Base-by-base conservation (phyloP, 306 rosid species). In the Coriaria nepalensis region DNA sequence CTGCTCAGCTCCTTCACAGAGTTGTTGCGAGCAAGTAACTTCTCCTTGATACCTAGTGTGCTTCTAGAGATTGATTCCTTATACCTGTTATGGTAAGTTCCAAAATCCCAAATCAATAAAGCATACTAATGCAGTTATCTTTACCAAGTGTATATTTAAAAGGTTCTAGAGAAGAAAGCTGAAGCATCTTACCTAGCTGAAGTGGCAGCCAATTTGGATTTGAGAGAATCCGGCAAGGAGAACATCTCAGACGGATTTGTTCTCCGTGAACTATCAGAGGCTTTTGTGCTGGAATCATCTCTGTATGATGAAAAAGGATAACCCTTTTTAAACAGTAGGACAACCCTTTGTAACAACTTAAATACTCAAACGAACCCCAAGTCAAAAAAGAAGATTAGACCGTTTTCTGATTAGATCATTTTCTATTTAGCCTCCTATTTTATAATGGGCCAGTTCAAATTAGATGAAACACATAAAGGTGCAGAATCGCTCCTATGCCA, bases 1-100 rank as follows among this genome's bases (percentile, higher is more conserved):
- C 74, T 81, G 69, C 94, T 81, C 57, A 90, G 66, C 73, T 84
- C 97, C 74, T 81, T 90, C n/a, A 90, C 87, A 0, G 93, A 74
- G 61, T 32, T 73, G 72, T 90, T 90, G 47, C 66, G 95, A 62
- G 87, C 86, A 67, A 84, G 69, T 61, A 90, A 63, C 76, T 90
- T 90, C 68, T 90, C 97, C 83, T 79, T 90, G 20, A 90, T 55
- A 50, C 82, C 95, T 6, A 62, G 78, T 2, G 97, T 78, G 60
- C 97, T 50, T 66, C 75, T 82, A 5, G 90, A 72, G 63, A 90
- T 59, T 9, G 97, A 81, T 43, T 84, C 97, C 75, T 73, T 90
- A 68, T 81, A 90, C 67, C 97, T 90, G 68, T 61, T 13, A 54
- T 13, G 40, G 33, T 29, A 46, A 10, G 41, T 47, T 51, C 35